phyloP scores from a whole-genome alignment of 2,329 filamentous ascomycete species.

The Samsoniella hepiali region DNA sequence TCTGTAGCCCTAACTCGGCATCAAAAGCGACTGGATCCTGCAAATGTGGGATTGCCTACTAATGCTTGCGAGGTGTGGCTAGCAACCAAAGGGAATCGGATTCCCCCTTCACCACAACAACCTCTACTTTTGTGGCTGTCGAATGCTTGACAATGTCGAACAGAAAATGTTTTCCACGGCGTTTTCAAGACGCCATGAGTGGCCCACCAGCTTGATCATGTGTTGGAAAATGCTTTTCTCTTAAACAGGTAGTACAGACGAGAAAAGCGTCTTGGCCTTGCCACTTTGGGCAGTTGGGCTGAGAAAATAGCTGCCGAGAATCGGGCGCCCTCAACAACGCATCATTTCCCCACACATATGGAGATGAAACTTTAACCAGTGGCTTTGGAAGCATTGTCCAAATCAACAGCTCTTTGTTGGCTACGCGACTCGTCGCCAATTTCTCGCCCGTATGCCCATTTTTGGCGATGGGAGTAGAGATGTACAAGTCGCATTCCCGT shows the following conservation, averaged over 20 bases:
- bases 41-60: no score
- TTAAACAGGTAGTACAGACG: background rate
- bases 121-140: no score
- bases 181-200: no score
- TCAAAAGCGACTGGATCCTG: no score
- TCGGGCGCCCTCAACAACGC: background rate
- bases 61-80: no score
- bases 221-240: background rate
- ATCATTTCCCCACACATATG: slow-evolving; percentile 3
- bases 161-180: no score
- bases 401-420: no score
- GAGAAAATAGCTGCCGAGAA: slow-evolving; percentile 11
- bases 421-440: background rate
- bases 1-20: no score
- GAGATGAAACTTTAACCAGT: background rate
- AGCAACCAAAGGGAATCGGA: no score
- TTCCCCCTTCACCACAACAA: no score
- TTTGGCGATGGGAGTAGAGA: background rate
- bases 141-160: no score
- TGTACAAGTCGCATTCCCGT: background rate
- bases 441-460: slow-evolving; percentile 8
- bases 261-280: background rate
- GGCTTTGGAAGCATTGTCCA: background rate
- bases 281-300: slow-evolving; percentile 9
- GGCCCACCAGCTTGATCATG: no score